Evolutionary conservation across 1,284 basidiomycete genomes (phyloP).

Genomic region (Trichosporon faecale): DNA sequence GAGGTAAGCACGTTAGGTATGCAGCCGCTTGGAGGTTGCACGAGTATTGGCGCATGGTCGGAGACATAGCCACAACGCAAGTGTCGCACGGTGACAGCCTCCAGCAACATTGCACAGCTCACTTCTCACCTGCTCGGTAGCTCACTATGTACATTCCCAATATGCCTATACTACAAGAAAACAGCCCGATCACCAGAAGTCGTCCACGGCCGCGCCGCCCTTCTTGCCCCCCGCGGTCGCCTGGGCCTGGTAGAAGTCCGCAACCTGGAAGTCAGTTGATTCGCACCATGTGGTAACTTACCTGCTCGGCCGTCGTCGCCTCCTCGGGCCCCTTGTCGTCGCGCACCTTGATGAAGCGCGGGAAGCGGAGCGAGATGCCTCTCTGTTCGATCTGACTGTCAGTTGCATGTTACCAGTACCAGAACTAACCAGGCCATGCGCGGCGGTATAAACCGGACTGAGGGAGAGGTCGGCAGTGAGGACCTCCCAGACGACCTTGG

Average conservation of each 20-base stretch:
- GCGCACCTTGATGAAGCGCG: slow-evolving; percentile 83
- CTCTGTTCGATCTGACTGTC: slow-evolving; percentile 68
- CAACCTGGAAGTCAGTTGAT: slow-evolving; percentile 60
- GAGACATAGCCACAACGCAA: too few species aligned
- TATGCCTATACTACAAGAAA: not conserved
- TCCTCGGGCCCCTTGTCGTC: slow-evolving; percentile 92
- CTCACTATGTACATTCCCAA: too few species aligned
- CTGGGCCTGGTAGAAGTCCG: slow-evolving; percentile 92
- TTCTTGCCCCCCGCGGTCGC: slow-evolving; percentile 70
- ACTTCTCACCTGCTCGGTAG: too few species aligned
- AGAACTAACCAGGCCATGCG: slow-evolving; percentile 78
- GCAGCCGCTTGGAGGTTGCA: too few species aligned
- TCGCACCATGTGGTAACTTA: not conserved
- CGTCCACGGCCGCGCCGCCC: slow-evolving; percentile 61
- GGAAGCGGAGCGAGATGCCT: slow-evolving; percentile 93
- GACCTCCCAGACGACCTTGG: slow-evolving; percentile 96
- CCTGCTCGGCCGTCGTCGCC: slow-evolving; percentile 84
- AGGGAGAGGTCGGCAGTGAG: slow-evolving; percentile 93
- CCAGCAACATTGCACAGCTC: too few species aligned
- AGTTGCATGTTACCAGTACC: not conserved
- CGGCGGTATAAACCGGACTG: slow-evolving; percentile 95
- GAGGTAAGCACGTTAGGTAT: too few species aligned
- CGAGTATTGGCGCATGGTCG: too few species aligned
- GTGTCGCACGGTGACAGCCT: too few species aligned
- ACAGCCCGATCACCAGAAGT: slow-evolving; percentile 63